phyloP scores from a whole-genome alignment of 495 filamentous ascomycete species.

The Penicillium paxilli region DNA sequence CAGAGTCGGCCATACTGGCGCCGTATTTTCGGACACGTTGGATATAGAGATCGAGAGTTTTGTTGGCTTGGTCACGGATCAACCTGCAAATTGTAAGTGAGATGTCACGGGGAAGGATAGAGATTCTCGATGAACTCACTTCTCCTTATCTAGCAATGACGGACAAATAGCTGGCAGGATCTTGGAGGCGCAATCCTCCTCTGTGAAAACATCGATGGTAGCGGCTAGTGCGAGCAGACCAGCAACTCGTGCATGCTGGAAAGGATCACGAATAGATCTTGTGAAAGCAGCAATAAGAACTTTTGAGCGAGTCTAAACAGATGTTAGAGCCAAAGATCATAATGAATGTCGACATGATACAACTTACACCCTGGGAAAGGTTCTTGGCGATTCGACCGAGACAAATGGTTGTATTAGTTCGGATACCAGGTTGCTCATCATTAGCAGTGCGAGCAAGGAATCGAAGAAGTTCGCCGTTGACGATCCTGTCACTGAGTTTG shows the following conservation, averaged over 20 bases:
- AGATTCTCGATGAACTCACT: conserved; percentile 40
- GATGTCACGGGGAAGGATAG: not conserved
- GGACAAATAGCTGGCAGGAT: conserved; percentile 84
- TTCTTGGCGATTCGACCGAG: conserved; percentile 93
- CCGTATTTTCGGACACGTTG: conserved; percentile 78
- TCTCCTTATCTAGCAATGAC: conserved; percentile 82
- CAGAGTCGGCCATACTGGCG: conserved; percentile 77
- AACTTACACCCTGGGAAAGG: conserved; percentile 65
- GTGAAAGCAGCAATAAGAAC: conserved; percentile 91
- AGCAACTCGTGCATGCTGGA: conserved; percentile 88
- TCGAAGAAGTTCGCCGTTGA: conserved; percentile 90
- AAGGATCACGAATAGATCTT: conserved; percentile 86
- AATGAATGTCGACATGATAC: not conserved
- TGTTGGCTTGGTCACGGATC: conserved; percentile 86
- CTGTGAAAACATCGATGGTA: conserved; percentile 81
- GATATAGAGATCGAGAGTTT: conserved; percentile 87
- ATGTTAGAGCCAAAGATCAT: conserved; percentile 17
- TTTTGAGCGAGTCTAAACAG: conserved; percentile 69
- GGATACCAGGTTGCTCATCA: conserved; percentile 94
- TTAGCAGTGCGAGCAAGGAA: conserved; percentile 95
- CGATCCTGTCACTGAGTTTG: conserved; percentile 87
- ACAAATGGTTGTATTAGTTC: conserved; percentile 97
- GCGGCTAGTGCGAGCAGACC: conserved; percentile 81
- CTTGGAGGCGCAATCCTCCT: conserved; percentile 84
- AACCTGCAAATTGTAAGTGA: conserved; percentile 39